These are phyloP conservation scores for Penicillium robsamsonii DNA, from an alignment of 495 filamentous ascomycete species.

Conservation along the genomic window DNA sequence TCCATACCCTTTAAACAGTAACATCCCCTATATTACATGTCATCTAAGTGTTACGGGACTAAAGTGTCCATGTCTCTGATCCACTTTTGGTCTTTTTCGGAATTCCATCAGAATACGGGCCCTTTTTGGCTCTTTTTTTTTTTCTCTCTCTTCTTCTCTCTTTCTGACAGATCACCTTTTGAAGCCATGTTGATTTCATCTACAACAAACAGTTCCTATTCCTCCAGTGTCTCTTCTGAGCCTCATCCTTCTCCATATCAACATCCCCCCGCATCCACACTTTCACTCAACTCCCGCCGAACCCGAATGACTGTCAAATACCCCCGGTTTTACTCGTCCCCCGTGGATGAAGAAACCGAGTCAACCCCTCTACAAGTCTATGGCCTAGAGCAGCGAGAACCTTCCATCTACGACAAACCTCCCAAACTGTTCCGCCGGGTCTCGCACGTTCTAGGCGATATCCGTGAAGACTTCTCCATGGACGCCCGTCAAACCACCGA, in stretches of 20 bases:
- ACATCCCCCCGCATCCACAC: conserved; percentile 27
- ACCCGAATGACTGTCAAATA: conserved; percentile 27
- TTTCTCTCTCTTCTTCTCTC: conserved; percentile 13
- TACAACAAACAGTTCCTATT: conserved; percentile 28
- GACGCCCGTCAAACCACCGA: conserved; percentile 28
- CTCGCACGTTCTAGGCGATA: conserved; percentile 43
- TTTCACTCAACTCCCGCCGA: conserved; percentile 30
- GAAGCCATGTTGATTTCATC: conserved; percentile 31
- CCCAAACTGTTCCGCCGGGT: conserved; percentile 38
- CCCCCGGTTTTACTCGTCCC: conserved; percentile 44
- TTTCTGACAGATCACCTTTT: neutral
- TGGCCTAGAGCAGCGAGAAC: conserved; percentile 40
- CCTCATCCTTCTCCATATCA: conserved; percentile 29
- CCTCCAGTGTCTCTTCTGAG: conserved; percentile 32
- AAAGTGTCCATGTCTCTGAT: conserved; percentile 28
- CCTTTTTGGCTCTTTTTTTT: conserved; percentile 14
- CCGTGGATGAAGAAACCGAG: conserved; percentile 30
- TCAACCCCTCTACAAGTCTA: conserved; percentile 40
- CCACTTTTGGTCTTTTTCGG: conserved; percentile 29
- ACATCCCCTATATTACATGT: conserved; percentile 26
- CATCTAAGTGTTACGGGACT: conserved; percentile 33
- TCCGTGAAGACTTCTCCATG: conserved; percentile 39
- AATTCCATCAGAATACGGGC: conserved; percentile 16
- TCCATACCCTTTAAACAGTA: neutral
- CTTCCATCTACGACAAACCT: conserved; percentile 33